These are phyloP conservation scores for Fusarium poae DNA, from an alignment of 2,329 filamentous ascomycete species.

Conservation along the genomic window DNA sequence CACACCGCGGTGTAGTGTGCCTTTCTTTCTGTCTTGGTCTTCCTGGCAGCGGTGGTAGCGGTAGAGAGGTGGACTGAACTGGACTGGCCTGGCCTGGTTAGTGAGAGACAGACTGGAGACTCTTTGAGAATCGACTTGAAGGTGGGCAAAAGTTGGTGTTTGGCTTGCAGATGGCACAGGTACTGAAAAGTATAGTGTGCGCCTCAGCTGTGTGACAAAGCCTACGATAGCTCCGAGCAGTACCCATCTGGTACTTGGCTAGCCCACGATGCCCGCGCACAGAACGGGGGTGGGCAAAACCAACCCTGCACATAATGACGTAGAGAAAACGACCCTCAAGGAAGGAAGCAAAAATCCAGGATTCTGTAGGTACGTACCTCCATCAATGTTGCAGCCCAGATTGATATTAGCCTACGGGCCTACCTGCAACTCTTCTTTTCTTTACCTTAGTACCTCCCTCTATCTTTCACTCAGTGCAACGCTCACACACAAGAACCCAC, in stretches of 20 bases:
- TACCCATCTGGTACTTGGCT: conserved; percentile 25
- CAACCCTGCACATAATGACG: conserved; percentile 47
- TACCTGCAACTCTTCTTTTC: conserved; percentile 6
- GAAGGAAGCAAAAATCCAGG: conserved; percentile 34
- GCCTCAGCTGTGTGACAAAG: not conserved
- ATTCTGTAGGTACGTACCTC: conserved; percentile 25
- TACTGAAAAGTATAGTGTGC: conserved; percentile 27
- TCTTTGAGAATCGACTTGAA: conserved; percentile 34
- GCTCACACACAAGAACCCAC: conserved; percentile 8
- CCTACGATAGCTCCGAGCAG: not conserved
- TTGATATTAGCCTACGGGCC: conserved; percentile 10
- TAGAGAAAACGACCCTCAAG: conserved; percentile 42
- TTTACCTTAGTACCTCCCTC: not conserved
- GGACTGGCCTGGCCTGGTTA: conserved; percentile 36
- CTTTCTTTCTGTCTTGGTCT: conserved; percentile 30
- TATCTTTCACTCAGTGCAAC: not conserved
- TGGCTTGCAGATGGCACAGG: conserved; percentile 22
- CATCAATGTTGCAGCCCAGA: conserved; percentile 13
- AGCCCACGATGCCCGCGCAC: conserved; percentile 34
- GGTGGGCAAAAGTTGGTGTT: conserved; percentile 45
- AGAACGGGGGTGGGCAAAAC: conserved; percentile 27
- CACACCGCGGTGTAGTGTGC: conserved; percentile 35
- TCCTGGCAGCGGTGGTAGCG: conserved; percentile 41
- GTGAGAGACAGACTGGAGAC: conserved; percentile 37
- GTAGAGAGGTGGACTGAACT: conserved; percentile 36